Conservation (phyloP, 2,329 filamentous ascomycete species). For the Metarhizium brunneum region DNA sequence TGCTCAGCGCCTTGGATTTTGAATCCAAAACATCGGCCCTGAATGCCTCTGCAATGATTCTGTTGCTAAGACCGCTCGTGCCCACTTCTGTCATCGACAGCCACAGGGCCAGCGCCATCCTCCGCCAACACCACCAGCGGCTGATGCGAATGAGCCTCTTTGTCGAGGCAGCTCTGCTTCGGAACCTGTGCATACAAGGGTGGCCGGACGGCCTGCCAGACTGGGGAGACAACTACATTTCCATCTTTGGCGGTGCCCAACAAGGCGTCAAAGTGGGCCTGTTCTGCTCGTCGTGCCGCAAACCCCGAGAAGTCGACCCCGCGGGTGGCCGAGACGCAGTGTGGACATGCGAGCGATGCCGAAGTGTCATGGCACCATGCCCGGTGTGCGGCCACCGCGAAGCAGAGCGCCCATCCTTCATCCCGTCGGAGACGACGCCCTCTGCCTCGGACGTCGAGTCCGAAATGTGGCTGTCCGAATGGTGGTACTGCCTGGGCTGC, state of each 20-base stretch:
- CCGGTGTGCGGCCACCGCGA: conserved; percentile 50
- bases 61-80: conserved; percentile 49
- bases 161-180: conserved; percentile 49
- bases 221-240: conserved; percentile 46
- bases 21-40: conserved; percentile 47
- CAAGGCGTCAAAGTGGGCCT: conserved; percentile 44
- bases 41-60: conserved; percentile 51
- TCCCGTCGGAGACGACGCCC: conserved; percentile 20
- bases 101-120: conserved; percentile 44
- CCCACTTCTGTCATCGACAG: conserved; percentile 44
- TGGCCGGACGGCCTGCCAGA: conserved; percentile 41
- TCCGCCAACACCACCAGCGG: conserved; percentile 51
- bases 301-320: conserved; percentile 44
- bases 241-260: conserved; percentile 45
- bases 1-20: conserved; percentile 45
- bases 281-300: conserved; percentile 46
- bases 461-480: conserved; percentile 29
- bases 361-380: conserved; percentile 43
- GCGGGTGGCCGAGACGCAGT: conserved; percentile 33
- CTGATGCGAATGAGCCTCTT: conserved; percentile 52
- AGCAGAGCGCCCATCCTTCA: conserved; percentile 30
- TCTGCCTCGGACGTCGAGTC: conserved; percentile 13
- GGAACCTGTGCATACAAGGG: conserved; percentile 50
- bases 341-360: conserved; percentile 51
- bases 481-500: conserved; percentile 57